These are phyloP conservation scores for Barnettozyma hawaiiensis DNA, from an alignment of 1,139 yeast species.

Conservation along the genomic window DNA sequence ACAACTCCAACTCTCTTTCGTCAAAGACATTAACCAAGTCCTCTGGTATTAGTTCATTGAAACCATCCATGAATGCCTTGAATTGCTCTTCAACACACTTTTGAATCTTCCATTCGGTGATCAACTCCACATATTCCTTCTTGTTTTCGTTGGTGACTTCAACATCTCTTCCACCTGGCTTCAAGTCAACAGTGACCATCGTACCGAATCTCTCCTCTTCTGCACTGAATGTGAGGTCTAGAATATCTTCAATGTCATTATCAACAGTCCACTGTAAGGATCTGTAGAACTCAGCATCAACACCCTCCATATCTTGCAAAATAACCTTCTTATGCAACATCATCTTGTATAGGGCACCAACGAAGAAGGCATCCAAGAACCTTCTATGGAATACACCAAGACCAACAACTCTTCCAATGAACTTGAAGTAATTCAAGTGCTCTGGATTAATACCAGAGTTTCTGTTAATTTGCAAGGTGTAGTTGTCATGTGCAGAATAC, in stretches of 20 bases:
- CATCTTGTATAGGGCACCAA: constrained; percentile 97
- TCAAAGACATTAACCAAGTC: constrained; percentile 94
- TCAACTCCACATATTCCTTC: constrained; percentile 89
- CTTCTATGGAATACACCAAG: constrained; percentile 97
- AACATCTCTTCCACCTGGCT: constrained; percentile 79
- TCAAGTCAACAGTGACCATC: constrained; percentile 82
- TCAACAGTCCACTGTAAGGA: constrained; percentile 94
- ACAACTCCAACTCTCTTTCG: constrained; percentile 91
- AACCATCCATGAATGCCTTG: constrained; percentile 93
- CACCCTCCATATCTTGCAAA: constrained; percentile 97
- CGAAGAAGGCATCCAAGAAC: constrained; percentile 95
- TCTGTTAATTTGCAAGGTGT: constrained; percentile 95
- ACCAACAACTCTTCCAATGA: constrained; percentile 97
- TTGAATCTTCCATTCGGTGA: constrained; percentile 93
- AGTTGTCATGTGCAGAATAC: constrained; percentile 96
- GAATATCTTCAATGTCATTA: constrained; percentile 80
- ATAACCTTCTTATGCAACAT: constrained; percentile 93
- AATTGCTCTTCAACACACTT: constrained; percentile 94
- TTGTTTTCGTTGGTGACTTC: constrained; percentile 94
- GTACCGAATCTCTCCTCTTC: constrained; percentile 98
- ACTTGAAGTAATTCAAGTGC: constrained; percentile 95
- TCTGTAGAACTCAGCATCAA: constrained; percentile 92
- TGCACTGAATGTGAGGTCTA: constrained; percentile 87
- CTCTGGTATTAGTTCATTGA: constrained; percentile 95
- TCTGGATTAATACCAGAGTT: constrained; percentile 98